A percentile compares a stretch with the other conserved stretches of the same genome.
Conservation (phyloP, 371 early-diverging fungal species). For the Racocetra persica region DNA sequence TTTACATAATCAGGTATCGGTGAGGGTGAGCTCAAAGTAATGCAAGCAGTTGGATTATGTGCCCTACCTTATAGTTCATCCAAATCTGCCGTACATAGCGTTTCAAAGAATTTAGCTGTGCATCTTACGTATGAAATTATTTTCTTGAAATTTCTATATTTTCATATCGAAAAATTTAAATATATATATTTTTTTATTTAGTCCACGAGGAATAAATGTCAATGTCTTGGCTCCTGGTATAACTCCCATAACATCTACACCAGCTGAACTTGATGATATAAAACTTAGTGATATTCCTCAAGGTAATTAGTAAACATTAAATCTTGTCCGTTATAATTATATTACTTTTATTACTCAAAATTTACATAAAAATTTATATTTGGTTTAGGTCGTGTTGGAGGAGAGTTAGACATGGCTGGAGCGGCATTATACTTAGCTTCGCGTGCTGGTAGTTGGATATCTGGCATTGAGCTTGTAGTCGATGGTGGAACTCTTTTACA, state of each 20-base stretch:
- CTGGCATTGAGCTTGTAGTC: constrained; percentile 79
- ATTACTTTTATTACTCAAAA: not conserved
- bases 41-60: constrained; percentile 59
- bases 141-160: not conserved
- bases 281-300: not conserved
- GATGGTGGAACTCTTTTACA: constrained; percentile 74
- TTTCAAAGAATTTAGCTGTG: constrained; percentile 74
- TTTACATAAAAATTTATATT: not conserved
- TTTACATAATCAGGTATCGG: not conserved
- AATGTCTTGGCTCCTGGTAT: constrained; percentile 94
- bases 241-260: constrained; percentile 78
- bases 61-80: constrained; percentile 81
- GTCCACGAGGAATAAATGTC: constrained; percentile 72
- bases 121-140: constrained; percentile 52
- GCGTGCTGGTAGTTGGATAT: constrained; percentile 80
- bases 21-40: not conserved
- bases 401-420: constrained; percentile 88
- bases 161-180: not conserved
- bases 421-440: constrained; percentile 80
- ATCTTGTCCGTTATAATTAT: not conserved
- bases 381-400: constrained; percentile 60
- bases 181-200: constrained; percentile 38
- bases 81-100: constrained; percentile 82
- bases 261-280: not conserved
- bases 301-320: not conserved